These are phyloP conservation scores for Aspergillus arachidicola DNA, from an alignment of 2,329 filamentous ascomycete species.

Conservation along the genomic window DNA sequence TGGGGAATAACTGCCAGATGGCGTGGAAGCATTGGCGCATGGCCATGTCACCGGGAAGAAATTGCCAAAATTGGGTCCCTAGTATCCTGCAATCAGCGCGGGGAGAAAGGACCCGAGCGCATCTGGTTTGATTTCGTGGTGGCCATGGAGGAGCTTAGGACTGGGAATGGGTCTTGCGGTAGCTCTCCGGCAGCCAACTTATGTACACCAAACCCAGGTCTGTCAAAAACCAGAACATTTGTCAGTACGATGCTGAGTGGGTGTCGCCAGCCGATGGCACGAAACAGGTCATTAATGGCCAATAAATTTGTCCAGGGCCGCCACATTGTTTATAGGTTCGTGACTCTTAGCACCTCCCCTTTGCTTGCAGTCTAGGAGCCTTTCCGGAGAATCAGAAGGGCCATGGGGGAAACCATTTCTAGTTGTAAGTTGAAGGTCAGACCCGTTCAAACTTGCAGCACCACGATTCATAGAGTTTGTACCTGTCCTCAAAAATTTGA, in stretches of 20 bases:
- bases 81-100: constrained; percentile 6
- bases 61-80: constrained; percentile 2
- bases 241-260: constrained; percentile 1
- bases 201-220: constrained; percentile 10
- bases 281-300: constrained; percentile 8
- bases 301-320: constrained; percentile 3
- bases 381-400: too few species aligned
- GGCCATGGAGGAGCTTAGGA: not conserved
- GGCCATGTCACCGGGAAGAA: constrained; percentile 9
- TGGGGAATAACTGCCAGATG: constrained; percentile 17
- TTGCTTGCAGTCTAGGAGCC: too few species aligned
- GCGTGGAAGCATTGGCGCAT: constrained; percentile 8
- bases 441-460: accelerated
- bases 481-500: too few species aligned
- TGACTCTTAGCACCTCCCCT: not conserved
- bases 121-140: not conserved
- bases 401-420: not conserved
- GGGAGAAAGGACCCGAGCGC: constrained; percentile 1
- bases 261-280: constrained; percentile 13
- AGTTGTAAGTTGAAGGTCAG: too few species aligned
- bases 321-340: not conserved
- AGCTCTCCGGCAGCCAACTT: constrained; percentile 18
- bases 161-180: not conserved
- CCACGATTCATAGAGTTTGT: too few species aligned
- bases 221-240: constrained; percentile 15